Base-by-base conservation (phyloP, 2,329 filamentous ascomycete genomes). In the Ascochyta rabiei region DNA sequence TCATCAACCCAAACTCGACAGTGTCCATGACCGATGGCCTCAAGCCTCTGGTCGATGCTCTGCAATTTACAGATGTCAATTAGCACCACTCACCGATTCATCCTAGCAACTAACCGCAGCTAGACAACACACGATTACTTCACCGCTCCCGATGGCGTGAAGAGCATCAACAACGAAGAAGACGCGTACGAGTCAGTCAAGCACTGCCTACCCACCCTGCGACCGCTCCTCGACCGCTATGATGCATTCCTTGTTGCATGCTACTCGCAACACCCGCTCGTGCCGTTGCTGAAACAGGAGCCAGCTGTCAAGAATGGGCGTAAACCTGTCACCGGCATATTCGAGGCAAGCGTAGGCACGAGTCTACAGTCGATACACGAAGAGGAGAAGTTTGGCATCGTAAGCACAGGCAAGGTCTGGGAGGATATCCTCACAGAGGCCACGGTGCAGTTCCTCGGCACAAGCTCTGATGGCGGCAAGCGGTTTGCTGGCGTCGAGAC, bases 401-500 rank as follows among this genome's bases (percentile, higher is more conserved):
- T 98, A 5, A 93, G 89, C 5, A 97, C 93, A 0, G 93, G 92
- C 0, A 84, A 85, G 52, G 89, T 89, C 60, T 97, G 93, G 93
- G 89, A 93, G 67, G 74, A 79, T 0, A 86, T 95, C 31, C 79
- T 97, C 12, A 80, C 77, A 0, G 76, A 82, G 0, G 92, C 89
- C 0, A 88, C 95, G 0, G 76, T 77, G 2, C 72, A 76, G 0
- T 87, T 90, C 59, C 74, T 96, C 0, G 89, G 88, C 0, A 73
- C 75, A 2, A 60, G 57, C 13, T 70, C 76, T 4, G 67, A 74
- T 0, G 63, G 64, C 0, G 70, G 70, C 1, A 71, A 68, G 55
- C 82, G 82, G 41, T 96, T 96, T 69, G 89, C 86, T 0, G 92
- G 92, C 0, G 91, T 96, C 1, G 85, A 88, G 70, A 92, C 90